Conservation (phyloP, 768 basidiomycete genomes). For the Termitomyces sp. region DNA sequence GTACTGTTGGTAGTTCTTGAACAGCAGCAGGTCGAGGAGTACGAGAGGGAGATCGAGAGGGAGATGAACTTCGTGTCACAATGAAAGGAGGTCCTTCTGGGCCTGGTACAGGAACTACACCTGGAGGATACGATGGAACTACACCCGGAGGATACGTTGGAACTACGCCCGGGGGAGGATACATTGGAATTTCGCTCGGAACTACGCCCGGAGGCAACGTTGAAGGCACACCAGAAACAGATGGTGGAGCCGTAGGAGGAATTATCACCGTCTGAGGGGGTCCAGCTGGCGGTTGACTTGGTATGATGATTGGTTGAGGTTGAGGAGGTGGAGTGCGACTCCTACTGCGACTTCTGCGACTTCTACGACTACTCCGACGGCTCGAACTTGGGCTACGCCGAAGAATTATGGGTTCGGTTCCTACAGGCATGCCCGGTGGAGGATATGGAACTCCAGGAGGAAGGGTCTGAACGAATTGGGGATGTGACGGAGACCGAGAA, state of each 20-base stretch:
- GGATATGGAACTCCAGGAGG: neutral
- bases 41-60: conserved; percentile 7
- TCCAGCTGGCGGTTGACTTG: neutral
- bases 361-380: neutral
- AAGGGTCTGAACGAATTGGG: too few species aligned
- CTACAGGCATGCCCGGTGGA: neutral
- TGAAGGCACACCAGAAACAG: neutral
- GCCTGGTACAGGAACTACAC: neutral
- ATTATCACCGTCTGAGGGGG: neutral
- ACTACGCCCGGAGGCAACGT: neutral
- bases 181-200: neutral
- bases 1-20: neutral
- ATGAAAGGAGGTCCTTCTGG: neutral
- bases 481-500: neutral
- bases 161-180: neutral
- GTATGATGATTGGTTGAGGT: neutral
- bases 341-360: neutral
- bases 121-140: neutral
- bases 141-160: neutral
- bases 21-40: neutral
- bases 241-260: neutral
- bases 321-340: neutral
- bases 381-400: neutral
- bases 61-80: conserved; percentile 1
- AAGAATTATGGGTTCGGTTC: neutral